Base-by-base conservation (phyloP, 1,284 basidiomycete genomes). In the Ceratobasidium sp. region DNA sequence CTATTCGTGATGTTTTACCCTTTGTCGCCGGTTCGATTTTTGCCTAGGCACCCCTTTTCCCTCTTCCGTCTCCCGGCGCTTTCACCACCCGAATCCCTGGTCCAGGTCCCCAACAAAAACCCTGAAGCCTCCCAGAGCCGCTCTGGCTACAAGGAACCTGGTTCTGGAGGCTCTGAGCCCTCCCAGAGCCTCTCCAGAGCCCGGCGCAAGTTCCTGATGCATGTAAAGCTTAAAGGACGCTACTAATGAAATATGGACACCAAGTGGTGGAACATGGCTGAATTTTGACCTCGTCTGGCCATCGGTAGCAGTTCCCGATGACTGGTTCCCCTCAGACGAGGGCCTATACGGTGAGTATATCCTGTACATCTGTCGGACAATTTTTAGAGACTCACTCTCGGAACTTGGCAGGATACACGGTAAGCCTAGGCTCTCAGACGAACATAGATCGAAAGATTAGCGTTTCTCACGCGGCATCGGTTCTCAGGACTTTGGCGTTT, bases 271-370 rank as follows among this genome's bases (percentile, higher is more conserved):
- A n/a, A 39, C 61, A 4, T 75, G 59, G 48, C 26, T 75, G 26
- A 75, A 75, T 32, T 75, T 75, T 67, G 74, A 75, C 50, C 58
- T 75, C 34, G 74, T 73, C 21, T 74, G 72, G 58, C 73, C 71
- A 23, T 74, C 73, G 36, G 41, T 34, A 23, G 73, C 70, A 10
- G 64, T 75, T 36, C 74, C 70, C 28, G 52, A 65, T 5, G 45
- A 72, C 52, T 75, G 69, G 69, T 75, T 60, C 50, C 74, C 74
- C 18, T 53, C 55, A 46, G 69, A 75, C 58, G 70, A 67, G 21
- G 46, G 70, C 21, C 60, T 57, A 14, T 75, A 75, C 36, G 74
- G 64, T 50, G 43, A 34, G 36, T 23, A 5, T 21, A 23, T 39
- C 41, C 41, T 23, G 6, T 26, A 46, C 52, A 46, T 28, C 21